Percentiles rank a stretch among this genome's conserved stretches.
These are phyloP conservation scores for Setaria viridis DNA, from an alignment of 202 grass and related monocot species.

Conservation along the genomic window DNA sequence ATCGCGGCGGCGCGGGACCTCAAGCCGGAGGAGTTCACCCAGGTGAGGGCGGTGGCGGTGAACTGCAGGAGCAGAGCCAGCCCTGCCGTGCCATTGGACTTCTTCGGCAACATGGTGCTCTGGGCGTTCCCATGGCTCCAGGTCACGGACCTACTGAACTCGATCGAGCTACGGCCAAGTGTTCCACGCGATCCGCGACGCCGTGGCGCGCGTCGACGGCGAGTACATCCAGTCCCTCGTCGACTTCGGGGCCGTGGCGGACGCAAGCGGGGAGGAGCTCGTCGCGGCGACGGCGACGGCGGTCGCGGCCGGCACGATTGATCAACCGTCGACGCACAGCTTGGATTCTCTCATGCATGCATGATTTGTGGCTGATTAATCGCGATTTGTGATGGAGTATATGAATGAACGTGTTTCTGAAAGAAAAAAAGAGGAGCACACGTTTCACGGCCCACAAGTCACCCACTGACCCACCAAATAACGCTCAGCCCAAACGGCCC, in stretches of 20 bases:
- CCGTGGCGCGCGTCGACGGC: background rate
- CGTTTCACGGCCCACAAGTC: no score
- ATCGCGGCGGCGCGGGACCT: slow-evolving; percentile 24
- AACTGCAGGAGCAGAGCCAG: slow-evolving; percentile 12
- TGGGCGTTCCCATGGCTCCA: slow-evolving; percentile 39
- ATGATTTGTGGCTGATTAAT: no score
- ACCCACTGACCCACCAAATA: no score
- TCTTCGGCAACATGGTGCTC: slow-evolving; percentile 43
- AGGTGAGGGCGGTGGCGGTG: slow-evolving; percentile 29
- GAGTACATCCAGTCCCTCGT: slow-evolving; percentile 40
- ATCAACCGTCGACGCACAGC: no score
- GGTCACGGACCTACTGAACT: slow-evolving; percentile 1
- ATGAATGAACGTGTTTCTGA: no score
- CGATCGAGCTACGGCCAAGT: background rate
- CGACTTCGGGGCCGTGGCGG: slow-evolving; percentile 23
- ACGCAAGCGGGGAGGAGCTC: background rate
- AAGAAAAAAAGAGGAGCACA: no score
- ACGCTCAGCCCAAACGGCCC: no score
- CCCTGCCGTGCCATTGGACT: slow-evolving; percentile 10
- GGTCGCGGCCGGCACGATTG: background rate
- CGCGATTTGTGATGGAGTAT: no score
- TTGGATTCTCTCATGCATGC: no score
- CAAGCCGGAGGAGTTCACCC: slow-evolving; percentile 17
- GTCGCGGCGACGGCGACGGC: background rate
- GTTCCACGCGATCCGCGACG: no score